Percentiles rank a stretch among this genome's conserved stretches.
Conservation (phyloP, 2,329 filamentous ascomycete species). For the Chaetomium strumarium region DNA sequence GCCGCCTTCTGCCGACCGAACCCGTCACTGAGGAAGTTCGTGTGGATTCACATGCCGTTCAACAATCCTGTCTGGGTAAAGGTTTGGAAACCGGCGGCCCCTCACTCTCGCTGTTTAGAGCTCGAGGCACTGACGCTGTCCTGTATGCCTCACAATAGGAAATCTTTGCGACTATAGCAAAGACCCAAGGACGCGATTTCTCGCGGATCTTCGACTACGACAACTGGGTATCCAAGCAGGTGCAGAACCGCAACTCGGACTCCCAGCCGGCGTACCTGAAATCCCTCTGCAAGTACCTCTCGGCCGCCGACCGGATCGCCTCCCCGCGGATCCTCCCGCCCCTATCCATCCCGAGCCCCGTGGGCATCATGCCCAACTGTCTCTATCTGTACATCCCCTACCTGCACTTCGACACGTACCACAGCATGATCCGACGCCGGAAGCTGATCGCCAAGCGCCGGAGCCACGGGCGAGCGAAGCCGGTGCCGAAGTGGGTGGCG, state of each 20-base stretch:
- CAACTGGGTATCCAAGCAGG: conserved; percentile 37
- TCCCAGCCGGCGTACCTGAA: conserved; percentile 36
- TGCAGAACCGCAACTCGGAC: conserved; percentile 36
- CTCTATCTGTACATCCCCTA: conserved; percentile 53
- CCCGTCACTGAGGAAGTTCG: conserved; percentile 41
- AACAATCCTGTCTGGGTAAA: conserved; percentile 55
- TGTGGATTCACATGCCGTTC: conserved; percentile 53
- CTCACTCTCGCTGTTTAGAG: neutral
- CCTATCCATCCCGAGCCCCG: conserved; percentile 1
- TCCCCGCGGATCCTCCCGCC: conserved; percentile 24
- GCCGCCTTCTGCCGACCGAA: conserved; percentile 38
- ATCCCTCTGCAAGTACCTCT: conserved; percentile 32
- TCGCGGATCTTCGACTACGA: conserved; percentile 37
- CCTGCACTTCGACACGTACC: conserved; percentile 60
- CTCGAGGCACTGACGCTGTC: conserved; percentile 16
- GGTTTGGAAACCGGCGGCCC: conserved; percentile 31
- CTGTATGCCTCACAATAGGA: conserved; percentile 18
- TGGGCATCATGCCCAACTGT: conserved; percentile 26
- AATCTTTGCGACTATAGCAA: conserved; percentile 39
- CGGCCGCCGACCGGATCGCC: conserved; percentile 28
- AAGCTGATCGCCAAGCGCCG: conserved; percentile 48
- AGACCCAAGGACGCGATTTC: conserved; percentile 36
- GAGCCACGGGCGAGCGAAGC: conserved; percentile 48
- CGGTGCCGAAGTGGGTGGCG: conserved; percentile 49
- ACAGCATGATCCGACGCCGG: conserved; percentile 49